phyloP scores from a whole-genome alignment of 345 rosid genomes.

The Eucalyptus grandis region DNA sequence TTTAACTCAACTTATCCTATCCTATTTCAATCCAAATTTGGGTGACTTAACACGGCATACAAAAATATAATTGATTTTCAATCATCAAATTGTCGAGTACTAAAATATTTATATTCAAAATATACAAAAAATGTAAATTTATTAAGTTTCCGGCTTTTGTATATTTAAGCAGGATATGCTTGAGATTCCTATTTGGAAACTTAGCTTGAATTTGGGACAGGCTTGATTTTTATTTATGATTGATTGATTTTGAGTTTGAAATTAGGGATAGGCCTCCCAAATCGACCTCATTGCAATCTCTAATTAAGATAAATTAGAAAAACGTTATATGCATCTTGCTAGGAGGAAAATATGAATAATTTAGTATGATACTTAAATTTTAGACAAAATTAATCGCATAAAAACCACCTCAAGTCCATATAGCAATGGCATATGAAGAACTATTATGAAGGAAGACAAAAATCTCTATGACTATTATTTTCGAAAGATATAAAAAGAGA shows the following conservation, averaged over 20 bases:
- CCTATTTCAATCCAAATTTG: too few relatives aligned
- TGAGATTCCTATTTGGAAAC: background rate
- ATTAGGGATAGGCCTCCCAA: background rate
- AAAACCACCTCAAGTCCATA: background rate
- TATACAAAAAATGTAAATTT: background rate
- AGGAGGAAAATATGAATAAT: background rate
- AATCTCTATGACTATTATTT: background rate
- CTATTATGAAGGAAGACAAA: background rate
- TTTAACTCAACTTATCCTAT: too few relatives aligned
- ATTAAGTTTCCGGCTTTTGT: background rate
- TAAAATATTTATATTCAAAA: too few relatives aligned
- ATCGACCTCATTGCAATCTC: background rate
- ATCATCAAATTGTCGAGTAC: background rate
- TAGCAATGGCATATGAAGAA: background rate
- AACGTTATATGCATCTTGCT: background rate
- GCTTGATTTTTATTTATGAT: background rate
- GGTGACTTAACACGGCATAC: too few relatives aligned
- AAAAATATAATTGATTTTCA: background rate
- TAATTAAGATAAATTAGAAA: background rate
- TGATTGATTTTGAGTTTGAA: background rate
- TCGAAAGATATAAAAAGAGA: background rate
- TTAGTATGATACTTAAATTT: background rate
- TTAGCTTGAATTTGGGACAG: too few relatives aligned
- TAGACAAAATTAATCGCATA: background rate
- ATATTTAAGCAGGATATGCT: background rate